Percentiles rank a stretch among this genome's conserved stretches.
Evolutionary conservation across 1,284 basidiomycete species (phyloP).

Genomic region (Fistulina hepatica): DNA sequence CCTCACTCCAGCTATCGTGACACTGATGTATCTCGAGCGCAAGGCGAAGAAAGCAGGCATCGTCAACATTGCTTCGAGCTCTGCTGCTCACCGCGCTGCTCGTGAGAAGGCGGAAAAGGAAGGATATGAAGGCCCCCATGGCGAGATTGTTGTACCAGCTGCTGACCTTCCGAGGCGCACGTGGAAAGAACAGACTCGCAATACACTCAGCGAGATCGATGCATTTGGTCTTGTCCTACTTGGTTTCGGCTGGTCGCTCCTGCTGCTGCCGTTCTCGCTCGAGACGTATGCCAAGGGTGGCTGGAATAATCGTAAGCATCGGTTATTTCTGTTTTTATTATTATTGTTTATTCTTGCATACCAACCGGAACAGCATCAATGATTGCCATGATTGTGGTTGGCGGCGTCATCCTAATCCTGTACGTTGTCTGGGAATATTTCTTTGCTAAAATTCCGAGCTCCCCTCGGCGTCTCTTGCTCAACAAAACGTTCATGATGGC

Average conservation of each 20-base stretch:
- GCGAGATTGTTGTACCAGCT: background rate
- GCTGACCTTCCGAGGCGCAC: background rate
- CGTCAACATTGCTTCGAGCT: background rate
- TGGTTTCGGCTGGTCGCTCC: conserved; percentile 37
- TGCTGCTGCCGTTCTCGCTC: conserved; percentile 53
- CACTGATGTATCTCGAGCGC: conserved; percentile 36
- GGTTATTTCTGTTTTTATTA: background rate
- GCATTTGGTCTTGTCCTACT: conserved; percentile 46
- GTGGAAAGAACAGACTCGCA: background rate
- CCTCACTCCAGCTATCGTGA: conserved; percentile 21
- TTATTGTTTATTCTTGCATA: no score
- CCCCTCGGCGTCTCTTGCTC: conserved; percentile 32
- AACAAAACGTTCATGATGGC: conserved; percentile 27
- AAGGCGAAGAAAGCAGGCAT: conserved; percentile 27
- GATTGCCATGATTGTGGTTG: conserved; percentile 33
- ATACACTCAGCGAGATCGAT: conserved; percentile 21
- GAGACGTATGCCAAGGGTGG: conserved; percentile 25
- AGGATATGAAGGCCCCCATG: background rate
- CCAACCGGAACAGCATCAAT: conserved; percentile 22
- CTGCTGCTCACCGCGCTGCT: background rate
- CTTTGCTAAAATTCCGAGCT: conserved; percentile 28
- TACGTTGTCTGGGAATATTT: conserved; percentile 31
- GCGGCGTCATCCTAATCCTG: conserved; percentile 24
- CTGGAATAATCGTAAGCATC: conserved; percentile 22
- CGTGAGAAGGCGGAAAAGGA: background rate